Base-by-base conservation (phyloP, 768 basidiomycete species). In the Pleurotus tuber-regium region DNA sequence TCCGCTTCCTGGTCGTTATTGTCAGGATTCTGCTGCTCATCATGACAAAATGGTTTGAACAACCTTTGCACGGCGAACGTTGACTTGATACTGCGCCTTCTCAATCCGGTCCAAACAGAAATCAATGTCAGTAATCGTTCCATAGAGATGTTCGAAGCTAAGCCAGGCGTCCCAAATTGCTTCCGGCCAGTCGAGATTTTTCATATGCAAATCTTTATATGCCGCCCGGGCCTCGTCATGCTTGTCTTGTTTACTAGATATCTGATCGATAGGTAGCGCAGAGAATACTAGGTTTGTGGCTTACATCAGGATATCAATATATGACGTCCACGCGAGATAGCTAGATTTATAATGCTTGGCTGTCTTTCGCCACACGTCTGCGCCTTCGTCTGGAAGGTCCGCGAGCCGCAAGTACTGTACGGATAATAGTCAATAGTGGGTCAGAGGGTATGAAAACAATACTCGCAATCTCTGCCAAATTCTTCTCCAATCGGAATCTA, bases 161-260 rank as follows among this genome's bases (percentile, higher is more conserved):
- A 86, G 61, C 89, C 92, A 96, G 1, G 89, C 86, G 50, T 94
- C 91, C 85, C 91, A 96, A 6, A 98, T 72, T 8, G 86, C 88
- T 66, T 99, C 96, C 0, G 97, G 94, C 87, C 94, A 98, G 66
- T 99, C 96, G 31, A 98, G 59, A 43, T 86, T 81, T 63, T 87
- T 88, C 38, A 74, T 71, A 24, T 83, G 78, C 3, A 89, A 73
- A 53, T 85, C 82, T 35, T 71, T 67, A 64, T 91, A 96, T 5
- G 82, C 70, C 19, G 76, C 71, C 33, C 92, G 82, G 2, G 87
- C 88, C 40, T 79, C 70, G 12, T 82, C 76, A 46, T 82, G 70
- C 57, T 71, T 72, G 52, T 77, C 73, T 29, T 76, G 67, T 63
- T 80, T 80, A 57, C 83, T 84, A 57, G 38, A 19, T 41, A 26